Base-by-base conservation (phyloP, 2,329 filamentous ascomycete genomes). In the Neonectria neomacrospora region DNA sequence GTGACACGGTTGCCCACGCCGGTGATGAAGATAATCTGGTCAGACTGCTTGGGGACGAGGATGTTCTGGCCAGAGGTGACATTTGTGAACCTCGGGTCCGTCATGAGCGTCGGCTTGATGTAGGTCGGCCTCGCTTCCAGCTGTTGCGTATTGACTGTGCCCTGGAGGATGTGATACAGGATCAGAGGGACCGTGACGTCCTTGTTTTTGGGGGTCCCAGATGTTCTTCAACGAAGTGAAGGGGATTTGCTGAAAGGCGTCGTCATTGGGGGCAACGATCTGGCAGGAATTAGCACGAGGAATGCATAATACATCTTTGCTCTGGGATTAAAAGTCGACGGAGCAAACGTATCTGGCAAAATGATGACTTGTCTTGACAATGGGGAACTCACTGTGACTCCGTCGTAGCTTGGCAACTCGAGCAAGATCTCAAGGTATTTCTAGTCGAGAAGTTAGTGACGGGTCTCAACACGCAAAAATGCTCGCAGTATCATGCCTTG, bases 111-210 rank as follows among this genome's bases (percentile, higher is more conserved):
- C 30, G 79, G 73, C 34, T 79, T 74, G 58, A 84, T 81, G 20
- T 74, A 73, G 1, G 79, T 76, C 3, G 76, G 75, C 2, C 80
- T 80, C 0, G 72, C 63, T 2, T 74, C 63, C 37, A 85, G 76
- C 18, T 72, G 73, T 8, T 71, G 75, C 6, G 79, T 78, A 5
- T 75, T 70, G 12, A 89, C 80, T 14, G 81, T 82, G 52, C 82
- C 83, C 54, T 83, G 79, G 26, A 90, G 78, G 54, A 90, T 83
- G 76, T 91, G 88, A 75, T 91, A 91, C 54, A 83, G 78, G 5
- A 91, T 81, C 32, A 90, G 81, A 34, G 77, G 75, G n/a, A 81
- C 75, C 3, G 81, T 77, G 9, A 86, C 78, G 41, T 78, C 76
- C 53, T 76, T 73, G 68, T 84, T 75, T 5, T 85, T 78, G 9